Evolutionary conservation across 106 monocot genomes (phyloP).

Genomic region (Platanthera guangdongensis): DNA sequence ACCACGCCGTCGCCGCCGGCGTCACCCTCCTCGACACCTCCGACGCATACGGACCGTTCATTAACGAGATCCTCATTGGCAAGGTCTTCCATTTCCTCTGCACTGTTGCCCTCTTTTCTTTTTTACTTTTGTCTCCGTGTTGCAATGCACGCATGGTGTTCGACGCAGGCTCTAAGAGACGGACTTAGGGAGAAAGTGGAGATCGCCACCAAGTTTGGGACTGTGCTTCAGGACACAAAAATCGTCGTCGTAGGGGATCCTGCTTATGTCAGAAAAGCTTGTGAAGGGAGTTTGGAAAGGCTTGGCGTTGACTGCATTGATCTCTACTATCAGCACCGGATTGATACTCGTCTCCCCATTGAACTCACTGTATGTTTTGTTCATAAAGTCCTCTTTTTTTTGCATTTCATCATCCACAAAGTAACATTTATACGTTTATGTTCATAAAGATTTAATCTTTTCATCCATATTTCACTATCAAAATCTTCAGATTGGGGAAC

Average conservation of each 20-base stretch:
- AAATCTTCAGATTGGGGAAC: slow-evolving; percentile 32
- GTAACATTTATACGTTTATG: too few relatives aligned
- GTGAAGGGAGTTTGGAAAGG: slow-evolving; percentile 33
- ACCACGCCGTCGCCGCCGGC: slow-evolving; percentile 28
- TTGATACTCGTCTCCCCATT: slow-evolving; percentile 44
- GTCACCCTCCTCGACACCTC: slow-evolving; percentile 42
- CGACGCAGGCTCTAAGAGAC: slow-evolving; percentile 18
- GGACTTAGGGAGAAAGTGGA: slow-evolving; percentile 22
- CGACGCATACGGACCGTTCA: slow-evolving; percentile 39
- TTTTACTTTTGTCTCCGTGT: too few relatives aligned
- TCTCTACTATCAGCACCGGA: slow-evolving; percentile 56
- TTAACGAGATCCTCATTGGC: slow-evolving; percentile 43
- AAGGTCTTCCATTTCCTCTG: slow-evolving; percentile 16
- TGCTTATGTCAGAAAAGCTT: slow-evolving; percentile 17
- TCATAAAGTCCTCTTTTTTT: background rate
- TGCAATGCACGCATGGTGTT: too few relatives aligned
- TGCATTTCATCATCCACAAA: background rate
- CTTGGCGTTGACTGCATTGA: slow-evolving; percentile 39
- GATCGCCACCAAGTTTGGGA: slow-evolving; percentile 41
- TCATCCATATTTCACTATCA: background rate
- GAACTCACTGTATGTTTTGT: slow-evolving; percentile 37
- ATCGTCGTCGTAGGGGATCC: slow-evolving; percentile 2
- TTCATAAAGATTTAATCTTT: too few relatives aligned
- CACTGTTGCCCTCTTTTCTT: too few relatives aligned
- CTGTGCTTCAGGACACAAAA: background rate